phyloP scores from a whole-genome alignment of 2,329 filamentous ascomycete species.

The Chaetomium strumarium region DNA sequence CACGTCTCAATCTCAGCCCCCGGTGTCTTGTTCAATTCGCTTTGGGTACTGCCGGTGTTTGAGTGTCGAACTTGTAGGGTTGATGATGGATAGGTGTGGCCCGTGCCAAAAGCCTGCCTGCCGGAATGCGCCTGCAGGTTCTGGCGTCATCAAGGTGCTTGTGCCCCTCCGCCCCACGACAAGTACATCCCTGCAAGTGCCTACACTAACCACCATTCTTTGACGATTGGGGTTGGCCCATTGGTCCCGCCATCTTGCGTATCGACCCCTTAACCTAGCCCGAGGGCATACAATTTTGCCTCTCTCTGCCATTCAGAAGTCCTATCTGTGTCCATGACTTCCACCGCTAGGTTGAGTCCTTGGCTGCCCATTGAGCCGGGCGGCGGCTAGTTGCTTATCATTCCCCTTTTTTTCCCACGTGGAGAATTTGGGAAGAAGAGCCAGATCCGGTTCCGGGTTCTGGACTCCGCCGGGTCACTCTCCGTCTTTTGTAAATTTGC shows the following conservation, averaged over 20 bases:
- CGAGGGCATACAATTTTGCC: not conserved
- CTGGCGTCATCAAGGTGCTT: constrained; percentile 16
- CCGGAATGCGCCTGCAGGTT: not conserved
- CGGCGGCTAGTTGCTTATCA: not conserved
- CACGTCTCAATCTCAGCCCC: not conserved
- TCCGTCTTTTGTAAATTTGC: no score
- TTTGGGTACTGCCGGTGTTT: not conserved
- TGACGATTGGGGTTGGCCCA: constrained; percentile 12
- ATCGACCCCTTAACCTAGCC: constrained; percentile 5
- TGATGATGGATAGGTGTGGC: not conserved
- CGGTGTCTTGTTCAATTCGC: not conserved
- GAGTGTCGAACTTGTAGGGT: not conserved
- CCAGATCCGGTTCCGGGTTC: not conserved
- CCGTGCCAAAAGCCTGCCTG: constrained; percentile 3
- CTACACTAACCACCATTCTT: constrained; percentile 11
- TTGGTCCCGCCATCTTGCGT: constrained; percentile 5
- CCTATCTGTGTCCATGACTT: constrained; percentile 1
- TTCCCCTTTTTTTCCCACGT: constrained; percentile 2
- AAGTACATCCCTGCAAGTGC: constrained; percentile 14
- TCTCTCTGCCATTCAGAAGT: constrained; percentile 1
- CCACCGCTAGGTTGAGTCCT: not conserved
- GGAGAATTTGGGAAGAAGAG: not conserved
- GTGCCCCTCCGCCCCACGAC: constrained; percentile 13
- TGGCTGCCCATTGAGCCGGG: constrained; percentile 12
- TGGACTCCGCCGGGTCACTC: not conserved